Evolutionary conservation across 306 rosid genomes (phyloP), one percentile per base, ranked within the genome.

Genomic region (Vigna angularis): DNA sequence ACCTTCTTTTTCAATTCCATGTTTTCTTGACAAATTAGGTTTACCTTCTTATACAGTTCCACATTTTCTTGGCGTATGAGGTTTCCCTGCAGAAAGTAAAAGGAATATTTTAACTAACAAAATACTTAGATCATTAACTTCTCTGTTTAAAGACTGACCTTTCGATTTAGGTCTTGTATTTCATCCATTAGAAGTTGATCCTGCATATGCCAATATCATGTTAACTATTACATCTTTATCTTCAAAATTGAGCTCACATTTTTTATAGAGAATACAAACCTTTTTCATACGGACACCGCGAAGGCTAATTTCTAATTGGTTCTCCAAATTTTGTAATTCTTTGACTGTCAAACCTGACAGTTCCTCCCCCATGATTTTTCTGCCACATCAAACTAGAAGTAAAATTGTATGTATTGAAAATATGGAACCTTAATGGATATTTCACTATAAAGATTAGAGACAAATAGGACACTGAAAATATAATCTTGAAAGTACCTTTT

Each of bases 301-400:
- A 4, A 92, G 89, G 84, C 97, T 94, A 53, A 87, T 87, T 87
- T 94, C 97, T 78, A 94, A 63, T 79, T 94, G 96, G 66, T 79
- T 89, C 87, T 94, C 96, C 75, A 94, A 86, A 75, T 69, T 85
- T 45, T 86, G 91, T 57, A 92, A 81, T 58, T 94, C 94, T 82
- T 90, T 89, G 79, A 80, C 82, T 20, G 81, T 88, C 83, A 94
- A 62, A 11, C 94, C 90, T 66, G 96, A 89, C 50, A 94, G 86
- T 64, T 92, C 98, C 87, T 92, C 90, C 16, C 98, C 98, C 98
- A 94, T 89, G 80, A 94, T 88, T 85, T 92, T 80, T 85, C 98
- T 94, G 87, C 84, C 66, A 70, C 62, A 61, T 53, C 76, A 73
- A 53, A 30, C 58, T 71, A 69, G 58, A 73, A 16, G 45, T 77